A percentile compares a stretch with the other conserved stretches of the same genome.
phyloP scores from a whole-genome alignment of 108 stramenopile genomes.

The Parmales sp. region DNA sequence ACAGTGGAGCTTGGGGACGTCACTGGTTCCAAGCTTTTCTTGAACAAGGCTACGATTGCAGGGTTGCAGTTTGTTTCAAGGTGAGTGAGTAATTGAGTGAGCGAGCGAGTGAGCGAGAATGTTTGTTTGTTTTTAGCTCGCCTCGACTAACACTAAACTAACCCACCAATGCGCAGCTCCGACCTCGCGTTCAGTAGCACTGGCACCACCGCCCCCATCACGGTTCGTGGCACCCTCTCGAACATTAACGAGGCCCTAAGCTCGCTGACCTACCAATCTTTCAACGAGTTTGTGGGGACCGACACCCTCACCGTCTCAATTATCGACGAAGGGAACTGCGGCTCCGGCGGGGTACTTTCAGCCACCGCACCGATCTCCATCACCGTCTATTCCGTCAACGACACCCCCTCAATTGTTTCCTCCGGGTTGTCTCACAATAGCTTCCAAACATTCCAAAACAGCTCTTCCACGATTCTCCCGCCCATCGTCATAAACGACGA shows the following conservation, averaged over 20 bases:
- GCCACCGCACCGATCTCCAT: not conserved
- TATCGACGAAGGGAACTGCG: constrained; percentile 7
- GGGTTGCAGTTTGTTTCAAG: too few species aligned
- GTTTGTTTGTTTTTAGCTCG: too few species aligned
- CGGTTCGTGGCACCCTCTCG: not conserved
- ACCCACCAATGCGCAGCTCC: too few species aligned
- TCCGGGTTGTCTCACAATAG: not conserved
- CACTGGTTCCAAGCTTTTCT: too few species aligned
- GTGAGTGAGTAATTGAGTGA: too few species aligned
- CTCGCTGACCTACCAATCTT: not conserved
- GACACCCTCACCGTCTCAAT: not conserved
- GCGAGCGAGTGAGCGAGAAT: too few species aligned
- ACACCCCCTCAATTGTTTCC: not conserved
- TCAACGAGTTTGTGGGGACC: not conserved
- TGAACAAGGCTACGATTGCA: too few species aligned
- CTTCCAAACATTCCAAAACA: not conserved
- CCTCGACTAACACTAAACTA: too few species aligned
- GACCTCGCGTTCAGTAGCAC: too few species aligned
- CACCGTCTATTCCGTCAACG: not conserved
- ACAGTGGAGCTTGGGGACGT: too few species aligned
- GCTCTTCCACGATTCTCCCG: not conserved
- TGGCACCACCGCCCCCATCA: too few species aligned
- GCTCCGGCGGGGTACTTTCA: not conserved
- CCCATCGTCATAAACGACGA: constrained; percentile 1
- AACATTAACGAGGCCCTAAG: not conserved